A percentile compares a stretch with the other conserved stretches of the same genome.
Evolutionary conservation across 176 grass and related monocot species (phyloP).

Genomic region (Eragrostis curvula): DNA sequence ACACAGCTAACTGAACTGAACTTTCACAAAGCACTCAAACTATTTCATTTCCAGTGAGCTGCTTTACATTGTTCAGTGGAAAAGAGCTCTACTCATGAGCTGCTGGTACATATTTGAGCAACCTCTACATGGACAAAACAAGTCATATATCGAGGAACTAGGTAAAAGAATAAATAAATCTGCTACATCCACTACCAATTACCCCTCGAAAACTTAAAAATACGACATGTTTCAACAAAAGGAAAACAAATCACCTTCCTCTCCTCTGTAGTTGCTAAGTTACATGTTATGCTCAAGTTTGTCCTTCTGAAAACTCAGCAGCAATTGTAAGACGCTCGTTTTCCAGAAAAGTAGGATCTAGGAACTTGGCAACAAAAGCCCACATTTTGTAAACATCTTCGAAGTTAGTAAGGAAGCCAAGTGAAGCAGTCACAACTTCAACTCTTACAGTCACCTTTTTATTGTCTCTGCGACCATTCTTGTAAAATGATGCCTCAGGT

Average conservation of each 20-base stretch:
- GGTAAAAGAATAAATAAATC: constrained; percentile 85
- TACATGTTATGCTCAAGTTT: constrained; percentile 60
- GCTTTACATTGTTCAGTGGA: constrained; percentile 71
- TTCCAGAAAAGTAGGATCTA: constrained; percentile 80
- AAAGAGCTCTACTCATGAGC: constrained; percentile 62
- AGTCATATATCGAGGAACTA: constrained; percentile 59
- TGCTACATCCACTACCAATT: constrained; percentile 59
- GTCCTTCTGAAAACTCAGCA: constrained; percentile 51
- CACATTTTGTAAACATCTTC: constrained; percentile 99
- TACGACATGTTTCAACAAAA: constrained; percentile 40
- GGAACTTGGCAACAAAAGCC: constrained; percentile 96
- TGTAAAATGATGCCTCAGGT: constrained; percentile 59
- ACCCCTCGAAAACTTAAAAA: constrained; percentile 42
- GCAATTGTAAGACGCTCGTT: constrained; percentile 58
- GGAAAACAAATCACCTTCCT: constrained; percentile 50
- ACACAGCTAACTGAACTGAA: constrained; percentile 37
- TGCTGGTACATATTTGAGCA: constrained; percentile 62
- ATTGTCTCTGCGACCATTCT: constrained; percentile 62
- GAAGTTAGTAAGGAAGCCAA: constrained; percentile 97
- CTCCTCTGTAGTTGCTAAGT: constrained; percentile 44
- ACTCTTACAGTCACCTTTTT: constrained; percentile 74
- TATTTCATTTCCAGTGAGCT: constrained; percentile 65
- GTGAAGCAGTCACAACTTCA: constrained; percentile 94
- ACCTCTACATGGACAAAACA: constrained; percentile 73
- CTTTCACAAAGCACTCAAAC: constrained; percentile 53